Evolutionary conservation across 2,329 filamentous ascomycete genomes (phyloP).

Genomic region (Thielaviopsis populi): DNA sequence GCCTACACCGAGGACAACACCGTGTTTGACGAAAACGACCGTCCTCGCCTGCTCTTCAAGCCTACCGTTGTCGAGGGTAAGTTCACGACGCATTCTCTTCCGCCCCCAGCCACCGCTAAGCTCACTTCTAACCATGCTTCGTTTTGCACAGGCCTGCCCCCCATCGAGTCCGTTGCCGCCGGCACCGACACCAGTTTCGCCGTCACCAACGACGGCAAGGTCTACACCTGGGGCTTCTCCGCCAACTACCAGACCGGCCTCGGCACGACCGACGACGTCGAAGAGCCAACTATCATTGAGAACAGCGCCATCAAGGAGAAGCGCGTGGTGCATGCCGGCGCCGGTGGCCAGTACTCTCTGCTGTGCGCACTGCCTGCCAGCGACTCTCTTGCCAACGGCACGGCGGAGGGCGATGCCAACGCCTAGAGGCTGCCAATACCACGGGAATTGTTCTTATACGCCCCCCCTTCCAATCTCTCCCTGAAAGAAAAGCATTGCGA

Average conservation of each 20-base stretch:
- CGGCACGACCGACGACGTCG: slow-evolving; percentile 51
- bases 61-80: slow-evolving; percentile 22
- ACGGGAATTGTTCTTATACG: neutral
- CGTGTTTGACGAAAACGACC: slow-evolving; percentile 46
- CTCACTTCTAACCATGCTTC: slow-evolving; percentile 1
- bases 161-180: slow-evolving; percentile 34
- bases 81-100: neutral
- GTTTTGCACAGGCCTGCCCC: slow-evolving; percentile 14
- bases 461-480: neutral
- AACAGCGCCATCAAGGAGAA: slow-evolving; percentile 68
- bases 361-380: slow-evolving; percentile 32
- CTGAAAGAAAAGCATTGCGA: neutral
- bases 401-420: slow-evolving; percentile 1
- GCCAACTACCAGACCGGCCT: slow-evolving; percentile 67
- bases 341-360: slow-evolving; percentile 72
- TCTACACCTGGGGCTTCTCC: slow-evolving; percentile 69
- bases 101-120: neutral
- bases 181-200: slow-evolving; percentile 62
- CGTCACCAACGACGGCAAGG: slow-evolving; percentile 53
- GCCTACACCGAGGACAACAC: slow-evolving; percentile 36
- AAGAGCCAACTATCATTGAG: slow-evolving; percentile 44
- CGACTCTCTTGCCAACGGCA: slow-evolving; percentile 22
- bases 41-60: slow-evolving; percentile 47
- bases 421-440: slow-evolving; percentile 8
- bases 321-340: slow-evolving; percentile 62